A percentile compares a stretch with the other conserved stretches of the same genome.
These are phyloP conservation scores for Aspergillus sclerotiicarbonarius DNA, from an alignment of 495 filamentous ascomycete species.

Conservation along the genomic window DNA sequence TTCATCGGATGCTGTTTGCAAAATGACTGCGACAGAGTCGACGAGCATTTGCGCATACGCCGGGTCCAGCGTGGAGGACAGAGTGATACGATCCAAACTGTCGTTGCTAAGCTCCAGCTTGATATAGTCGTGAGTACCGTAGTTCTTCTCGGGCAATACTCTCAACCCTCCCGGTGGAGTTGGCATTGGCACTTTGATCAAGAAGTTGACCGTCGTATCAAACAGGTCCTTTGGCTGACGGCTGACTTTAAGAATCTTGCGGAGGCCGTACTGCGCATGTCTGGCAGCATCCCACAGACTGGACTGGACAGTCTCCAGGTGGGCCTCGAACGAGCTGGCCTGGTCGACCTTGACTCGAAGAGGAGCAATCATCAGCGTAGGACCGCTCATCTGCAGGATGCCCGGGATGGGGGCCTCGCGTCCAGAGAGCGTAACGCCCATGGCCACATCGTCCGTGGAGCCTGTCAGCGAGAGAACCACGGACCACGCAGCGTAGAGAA, in stretches of 20 bases:
- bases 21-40: no score
- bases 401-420: not conserved
- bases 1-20: no score
- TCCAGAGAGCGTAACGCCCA: not conserved
- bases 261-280: not conserved
- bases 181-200: not conserved
- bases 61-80: no score
- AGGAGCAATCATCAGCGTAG: not conserved
- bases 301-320: not conserved
- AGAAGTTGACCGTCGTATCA: constrained; percentile 1
- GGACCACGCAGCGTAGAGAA: not conserved
- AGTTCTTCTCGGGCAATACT: no score
- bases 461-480: not conserved
- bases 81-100: no score
- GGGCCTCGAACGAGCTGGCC: not conserved
- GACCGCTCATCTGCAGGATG: not conserved
- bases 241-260: not conserved
- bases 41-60: no score
- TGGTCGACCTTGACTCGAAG: not conserved
- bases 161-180: no score
- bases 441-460: not conserved
- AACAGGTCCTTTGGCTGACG: not conserved
- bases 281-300: not conserved
- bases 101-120: no score
- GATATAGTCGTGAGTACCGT: no score